Evolutionary conservation across 179 eudicot species (phyloP).

Genomic region (Spergularia azorica): DNA sequence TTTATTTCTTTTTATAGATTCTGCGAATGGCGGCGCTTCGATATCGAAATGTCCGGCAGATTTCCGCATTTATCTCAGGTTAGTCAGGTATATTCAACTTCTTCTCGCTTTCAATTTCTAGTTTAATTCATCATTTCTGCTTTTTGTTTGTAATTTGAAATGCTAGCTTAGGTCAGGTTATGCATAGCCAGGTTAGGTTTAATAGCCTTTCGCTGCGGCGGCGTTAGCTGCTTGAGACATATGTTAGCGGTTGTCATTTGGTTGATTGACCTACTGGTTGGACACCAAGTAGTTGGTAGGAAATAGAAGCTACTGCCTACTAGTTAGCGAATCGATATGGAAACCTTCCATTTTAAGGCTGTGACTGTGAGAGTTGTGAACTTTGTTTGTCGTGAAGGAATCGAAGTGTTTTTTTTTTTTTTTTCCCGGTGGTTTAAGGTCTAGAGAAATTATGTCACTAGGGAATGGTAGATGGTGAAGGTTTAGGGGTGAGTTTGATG

Average conservation of each 20-base stretch:
- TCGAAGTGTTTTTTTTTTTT: background rate
- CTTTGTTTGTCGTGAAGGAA: background rate
- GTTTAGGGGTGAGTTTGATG: background rate
- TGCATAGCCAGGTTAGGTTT: background rate
- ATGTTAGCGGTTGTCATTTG: background rate
- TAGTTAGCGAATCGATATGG: background rate
- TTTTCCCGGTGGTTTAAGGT: background rate
- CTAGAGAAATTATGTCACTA: background rate
- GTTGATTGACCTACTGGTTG: background rate
- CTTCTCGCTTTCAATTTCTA: too few species aligned
- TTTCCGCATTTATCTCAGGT: constrained; percentile 39
- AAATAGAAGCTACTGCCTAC: background rate
- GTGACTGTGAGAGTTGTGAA: background rate
- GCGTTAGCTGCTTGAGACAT: background rate
- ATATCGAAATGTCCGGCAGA: constrained; percentile 29
- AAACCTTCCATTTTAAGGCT: too few species aligned
- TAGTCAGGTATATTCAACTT: background rate
- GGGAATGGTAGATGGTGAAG: background rate
- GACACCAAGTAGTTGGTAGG: background rate
- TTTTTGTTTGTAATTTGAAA: background rate
- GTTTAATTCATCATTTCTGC: background rate
- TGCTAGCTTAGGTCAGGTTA: background rate
- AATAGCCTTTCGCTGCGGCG: too few species aligned
- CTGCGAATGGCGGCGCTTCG: constrained; percentile 32
- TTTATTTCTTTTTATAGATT: too few species aligned